phyloP scores from a whole-genome alignment of 805 yeast genomes.

The Diddensiella transvaalensis region DNA sequence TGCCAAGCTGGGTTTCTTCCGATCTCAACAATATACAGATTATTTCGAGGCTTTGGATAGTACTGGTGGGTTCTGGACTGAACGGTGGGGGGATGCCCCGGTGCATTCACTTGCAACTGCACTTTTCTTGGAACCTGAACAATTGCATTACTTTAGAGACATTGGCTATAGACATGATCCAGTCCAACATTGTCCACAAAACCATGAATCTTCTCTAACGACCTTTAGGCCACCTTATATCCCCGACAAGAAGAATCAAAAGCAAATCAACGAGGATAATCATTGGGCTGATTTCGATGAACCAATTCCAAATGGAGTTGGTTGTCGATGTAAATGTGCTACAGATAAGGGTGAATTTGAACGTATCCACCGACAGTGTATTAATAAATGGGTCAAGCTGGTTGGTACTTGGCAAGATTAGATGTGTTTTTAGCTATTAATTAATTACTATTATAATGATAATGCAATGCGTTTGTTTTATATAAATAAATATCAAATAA shows the following conservation, averaged over 20 bases:
- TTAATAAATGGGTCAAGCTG: constrained; percentile 33
- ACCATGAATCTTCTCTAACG: constrained; percentile 40
- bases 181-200: constrained; percentile 78
- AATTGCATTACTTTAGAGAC: constrained; percentile 88
- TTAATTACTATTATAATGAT: not conserved
- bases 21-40: constrained; percentile 56
- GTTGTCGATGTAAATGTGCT: constrained; percentile 87
- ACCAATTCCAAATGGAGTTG: constrained; percentile 50
- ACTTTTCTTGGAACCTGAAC: constrained; percentile 60
- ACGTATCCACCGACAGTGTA: constrained; percentile 33
- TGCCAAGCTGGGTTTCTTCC: constrained; percentile 75
- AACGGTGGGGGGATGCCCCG: constrained; percentile 98
- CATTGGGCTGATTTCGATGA: constrained; percentile 40
- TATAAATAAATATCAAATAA: not conserved
- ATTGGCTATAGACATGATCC: constrained; percentile 85
- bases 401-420: constrained; percentile 30
- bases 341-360: constrained; percentile 34
- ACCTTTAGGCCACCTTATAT: constrained; percentile 34
- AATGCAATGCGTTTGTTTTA: not conserved
- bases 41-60: constrained; percentile 68
- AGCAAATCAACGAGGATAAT: constrained; percentile 35
- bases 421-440: not conserved
- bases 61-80: constrained; percentile 80
- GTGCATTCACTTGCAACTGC: constrained; percentile 86
- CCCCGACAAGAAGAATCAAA: constrained; percentile 34